Evolutionary conservation across 257 asterid genomes (phyloP).

Genomic region (Forsythia suspensa): DNA sequence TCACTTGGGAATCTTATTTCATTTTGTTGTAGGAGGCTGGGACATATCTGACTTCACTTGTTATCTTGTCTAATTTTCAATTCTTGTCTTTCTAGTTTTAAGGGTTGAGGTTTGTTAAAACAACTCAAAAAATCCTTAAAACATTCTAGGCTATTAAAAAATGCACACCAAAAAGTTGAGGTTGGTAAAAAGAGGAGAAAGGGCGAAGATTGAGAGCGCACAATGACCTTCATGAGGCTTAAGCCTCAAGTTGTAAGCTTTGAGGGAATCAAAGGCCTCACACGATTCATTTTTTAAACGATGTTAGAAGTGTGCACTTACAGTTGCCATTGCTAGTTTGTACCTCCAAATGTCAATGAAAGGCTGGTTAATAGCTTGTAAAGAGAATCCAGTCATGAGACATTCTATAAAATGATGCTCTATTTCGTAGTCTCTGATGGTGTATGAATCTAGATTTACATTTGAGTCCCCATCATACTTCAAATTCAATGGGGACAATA

Average conservation of each 20-base stretch:
- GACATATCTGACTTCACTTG: not conserved
- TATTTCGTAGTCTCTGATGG: not conserved
- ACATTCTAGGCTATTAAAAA: not conserved
- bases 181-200: too few species aligned
- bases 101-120: not conserved
- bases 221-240: not conserved
- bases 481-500: not conserved
- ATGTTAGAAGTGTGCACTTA: too few species aligned
- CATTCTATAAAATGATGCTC: not conserved
- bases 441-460: not conserved
- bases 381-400: not conserved
- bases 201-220: not conserved
- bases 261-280: too few species aligned
- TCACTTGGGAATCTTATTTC: not conserved
- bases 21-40: not conserved
- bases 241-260: too few species aligned
- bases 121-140: not conserved
- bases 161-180: not conserved
- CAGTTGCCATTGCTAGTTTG: too few species aligned
- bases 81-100: not conserved
- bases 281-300: too few species aligned
- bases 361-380: not conserved
- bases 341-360: too few species aligned
- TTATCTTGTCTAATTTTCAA: not conserved
- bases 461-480: not conserved